phyloP scores from a whole-genome alignment of 345 rosid genomes.

The Hibiscus mutabilis region DNA sequence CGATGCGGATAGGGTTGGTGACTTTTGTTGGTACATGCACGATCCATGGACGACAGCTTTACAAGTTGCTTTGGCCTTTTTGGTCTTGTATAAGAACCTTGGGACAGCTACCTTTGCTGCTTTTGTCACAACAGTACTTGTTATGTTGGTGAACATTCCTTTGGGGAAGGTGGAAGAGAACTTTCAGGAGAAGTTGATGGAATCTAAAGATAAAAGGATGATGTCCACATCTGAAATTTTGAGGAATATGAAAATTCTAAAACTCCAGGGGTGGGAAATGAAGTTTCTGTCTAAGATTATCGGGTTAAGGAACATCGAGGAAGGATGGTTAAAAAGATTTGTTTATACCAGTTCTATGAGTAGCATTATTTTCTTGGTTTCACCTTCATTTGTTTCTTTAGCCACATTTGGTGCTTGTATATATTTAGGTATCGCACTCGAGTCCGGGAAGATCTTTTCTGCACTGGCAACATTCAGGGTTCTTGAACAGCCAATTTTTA shows the following conservation, averaged over 20 bases:
- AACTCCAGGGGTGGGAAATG: constrained; percentile 78
- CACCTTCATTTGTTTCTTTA: constrained; percentile 52
- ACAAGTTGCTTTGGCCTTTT: constrained; percentile 50
- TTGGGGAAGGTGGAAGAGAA: constrained; percentile 41
- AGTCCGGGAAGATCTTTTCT: constrained; percentile 51
- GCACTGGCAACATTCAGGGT: constrained; percentile 59
- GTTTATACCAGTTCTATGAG: constrained; percentile 26
- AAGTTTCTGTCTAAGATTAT: constrained; percentile 40
- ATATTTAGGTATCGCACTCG: constrained; percentile 37
- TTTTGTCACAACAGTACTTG: constrained; percentile 33
- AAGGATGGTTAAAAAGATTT: constrained; percentile 41
- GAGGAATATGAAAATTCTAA: constrained; percentile 66
- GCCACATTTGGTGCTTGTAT: constrained; percentile 46
- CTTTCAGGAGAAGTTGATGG: constrained; percentile 47
- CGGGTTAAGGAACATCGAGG: constrained; percentile 33
- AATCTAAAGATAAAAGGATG: constrained; percentile 51
- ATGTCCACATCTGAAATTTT: constrained; percentile 59
- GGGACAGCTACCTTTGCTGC: constrained; percentile 50
- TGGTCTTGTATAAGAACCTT: constrained; percentile 41
- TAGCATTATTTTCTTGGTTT: constrained; percentile 35
- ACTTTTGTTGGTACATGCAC: constrained; percentile 50
- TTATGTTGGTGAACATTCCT: constrained; percentile 46
- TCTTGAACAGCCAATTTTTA: constrained; percentile 39
- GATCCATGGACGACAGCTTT: constrained; percentile 40
- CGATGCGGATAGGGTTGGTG: constrained; percentile 50